Percentiles rank a stretch among this genome's conserved stretches.
phyloP scores from a whole-genome alignment of 192 early-diverging fungal species.

The Mortierella antarctica region DNA sequence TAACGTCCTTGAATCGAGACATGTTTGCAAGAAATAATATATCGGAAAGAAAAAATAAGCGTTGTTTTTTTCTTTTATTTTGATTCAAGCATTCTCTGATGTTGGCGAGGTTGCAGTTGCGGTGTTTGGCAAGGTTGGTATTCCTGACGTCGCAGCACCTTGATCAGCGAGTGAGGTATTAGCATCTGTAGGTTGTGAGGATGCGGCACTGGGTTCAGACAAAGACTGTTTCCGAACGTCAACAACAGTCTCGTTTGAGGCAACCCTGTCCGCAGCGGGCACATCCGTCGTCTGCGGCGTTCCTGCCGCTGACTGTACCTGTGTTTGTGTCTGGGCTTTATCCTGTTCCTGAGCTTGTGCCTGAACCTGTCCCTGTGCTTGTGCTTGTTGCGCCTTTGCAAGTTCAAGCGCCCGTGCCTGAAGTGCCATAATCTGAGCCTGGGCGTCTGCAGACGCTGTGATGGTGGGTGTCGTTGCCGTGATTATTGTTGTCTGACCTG shows the following conservation, averaged over 20 bases:
- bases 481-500: not conserved
- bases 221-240: not conserved
- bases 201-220: constrained; percentile 1
- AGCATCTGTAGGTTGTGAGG: constrained; percentile 2
- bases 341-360: not conserved
- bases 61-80: too few species aligned
- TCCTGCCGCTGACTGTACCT: not conserved
- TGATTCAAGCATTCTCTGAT: too few species aligned
- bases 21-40: not conserved
- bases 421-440: constrained; percentile 12
- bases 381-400: constrained; percentile 16
- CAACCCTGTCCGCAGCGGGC: too few species aligned
- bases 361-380: constrained; percentile 3
- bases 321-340: not conserved
- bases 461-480: not conserved
- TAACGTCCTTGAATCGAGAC: not conserved
- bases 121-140: too few species aligned
- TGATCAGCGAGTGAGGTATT: not conserved
- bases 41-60: not conserved
- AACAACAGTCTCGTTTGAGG: too few species aligned
- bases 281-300: too few species aligned
- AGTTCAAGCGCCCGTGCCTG: constrained; percentile 18
- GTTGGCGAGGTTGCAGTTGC: too few species aligned
- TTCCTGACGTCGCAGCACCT: not conserved
- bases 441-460: constrained; percentile 5